Evolutionary conservation across 768 basidiomycete genomes (phyloP).

Genomic region (Psilocybe azurescens): DNA sequence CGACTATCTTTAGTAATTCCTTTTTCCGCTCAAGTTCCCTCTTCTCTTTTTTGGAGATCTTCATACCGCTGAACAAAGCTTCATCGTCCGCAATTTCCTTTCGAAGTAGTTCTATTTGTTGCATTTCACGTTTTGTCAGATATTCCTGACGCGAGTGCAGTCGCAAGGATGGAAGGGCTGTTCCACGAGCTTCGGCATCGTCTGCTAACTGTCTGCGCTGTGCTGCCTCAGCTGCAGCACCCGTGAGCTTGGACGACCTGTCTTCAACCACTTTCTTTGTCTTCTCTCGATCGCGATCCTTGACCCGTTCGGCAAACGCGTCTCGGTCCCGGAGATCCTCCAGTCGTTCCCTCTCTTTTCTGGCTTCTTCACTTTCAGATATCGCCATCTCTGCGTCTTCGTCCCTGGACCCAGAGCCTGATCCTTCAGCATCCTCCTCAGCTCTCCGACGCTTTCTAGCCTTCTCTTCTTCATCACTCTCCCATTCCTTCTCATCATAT

Average conservation of each 20-base stretch:
- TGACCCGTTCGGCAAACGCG: constrained; percentile 90
- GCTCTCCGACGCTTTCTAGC: constrained; percentile 65
- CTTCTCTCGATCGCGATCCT: constrained; percentile 79
- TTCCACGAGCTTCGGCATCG: constrained; percentile 60
- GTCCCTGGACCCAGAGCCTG: constrained; percentile 28
- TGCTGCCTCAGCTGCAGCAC: constrained; percentile 83
- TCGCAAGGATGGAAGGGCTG: constrained; percentile 74
- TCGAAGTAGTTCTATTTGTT: constrained; percentile 92
- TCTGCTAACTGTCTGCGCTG: constrained; percentile 84
- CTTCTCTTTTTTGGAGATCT: constrained; percentile 82
- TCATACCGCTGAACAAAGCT: constrained; percentile 89
- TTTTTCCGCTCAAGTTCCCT: constrained; percentile 89
- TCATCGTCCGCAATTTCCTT: constrained; percentile 96
- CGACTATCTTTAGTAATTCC: constrained; percentile 88
- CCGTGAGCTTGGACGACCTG: constrained; percentile 77
- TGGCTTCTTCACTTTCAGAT: constrained; percentile 73
- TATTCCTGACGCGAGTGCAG: constrained; percentile 94
- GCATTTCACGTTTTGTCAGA: constrained; percentile 93
- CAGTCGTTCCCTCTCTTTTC: constrained; percentile 73
- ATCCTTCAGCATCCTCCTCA: constrained; percentile 43
- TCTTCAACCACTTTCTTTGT: constrained; percentile 94
- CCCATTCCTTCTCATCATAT: constrained; percentile 83
- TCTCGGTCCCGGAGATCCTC: constrained; percentile 89
- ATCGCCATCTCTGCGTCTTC: constrained; percentile 48
- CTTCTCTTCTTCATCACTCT: constrained; percentile 88